phyloP scores from a whole-genome alignment of 495 filamentous ascomycete genomes.

The Aspergillus coremiiformis region DNA sequence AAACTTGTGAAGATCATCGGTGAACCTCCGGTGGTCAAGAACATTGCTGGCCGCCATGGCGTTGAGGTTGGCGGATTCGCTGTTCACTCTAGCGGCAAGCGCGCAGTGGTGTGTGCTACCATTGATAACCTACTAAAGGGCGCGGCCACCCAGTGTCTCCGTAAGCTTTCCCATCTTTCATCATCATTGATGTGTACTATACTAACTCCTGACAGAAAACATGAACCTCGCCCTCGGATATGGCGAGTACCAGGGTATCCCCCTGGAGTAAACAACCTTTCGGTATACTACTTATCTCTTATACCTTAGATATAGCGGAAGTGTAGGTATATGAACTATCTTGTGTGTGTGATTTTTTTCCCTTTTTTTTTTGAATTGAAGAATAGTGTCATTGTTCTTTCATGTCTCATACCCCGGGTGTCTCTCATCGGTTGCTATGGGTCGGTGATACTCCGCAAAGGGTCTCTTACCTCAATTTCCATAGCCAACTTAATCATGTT shows the following conservation, averaged over 20 bases:
- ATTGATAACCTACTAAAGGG: constrained; percentile 98
- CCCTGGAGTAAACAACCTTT: constrained; percentile 45
- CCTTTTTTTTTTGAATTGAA: constrained; percentile 12
- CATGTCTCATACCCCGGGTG: constrained; percentile 30
- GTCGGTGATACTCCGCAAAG: constrained; percentile 19
- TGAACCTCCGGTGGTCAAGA: constrained; percentile 80
- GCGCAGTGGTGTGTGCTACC: constrained; percentile 92
- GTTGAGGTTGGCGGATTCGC: constrained; percentile 94
- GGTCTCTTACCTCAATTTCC: constrained; percentile 16
- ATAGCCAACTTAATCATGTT: constrained; percentile 19
- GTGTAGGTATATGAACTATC: constrained; percentile 18
- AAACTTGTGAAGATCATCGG: constrained; percentile 87
- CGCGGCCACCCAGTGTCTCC: constrained; percentile 90
- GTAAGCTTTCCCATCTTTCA: constrained; percentile 45
- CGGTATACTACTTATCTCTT: constrained; percentile 6
- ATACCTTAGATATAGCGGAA: constrained; percentile 18
- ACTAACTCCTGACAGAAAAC: constrained; percentile 55
- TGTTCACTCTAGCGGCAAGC: constrained; percentile 78
- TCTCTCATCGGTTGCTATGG: constrained; percentile 27
- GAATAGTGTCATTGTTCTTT: constrained; percentile 11
- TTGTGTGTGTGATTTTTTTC: constrained; percentile 5
- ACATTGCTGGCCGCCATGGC: constrained; percentile 84
- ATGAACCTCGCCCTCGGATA: constrained; percentile 96
- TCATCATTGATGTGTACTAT: neutral
- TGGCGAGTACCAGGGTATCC: constrained; percentile 87